Percentiles rank a stretch among this genome's conserved stretches.
Conservation (phyloP, 2,329 filamentous ascomycete species). For the Colletotrichum australisinense region DNA sequence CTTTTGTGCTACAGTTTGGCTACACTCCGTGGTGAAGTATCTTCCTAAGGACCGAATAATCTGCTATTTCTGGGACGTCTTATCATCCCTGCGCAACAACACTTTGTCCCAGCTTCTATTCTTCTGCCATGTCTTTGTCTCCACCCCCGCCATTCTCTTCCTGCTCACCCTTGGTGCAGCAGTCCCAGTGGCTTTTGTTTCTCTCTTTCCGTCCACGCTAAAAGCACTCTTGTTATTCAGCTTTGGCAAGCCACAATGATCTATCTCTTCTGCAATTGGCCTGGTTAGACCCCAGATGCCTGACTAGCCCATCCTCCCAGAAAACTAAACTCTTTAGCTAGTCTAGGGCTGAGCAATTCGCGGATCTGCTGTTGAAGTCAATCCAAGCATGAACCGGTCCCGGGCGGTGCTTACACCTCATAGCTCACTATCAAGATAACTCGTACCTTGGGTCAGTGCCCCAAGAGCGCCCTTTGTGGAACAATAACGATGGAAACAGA, state of each 20-base stretch:
- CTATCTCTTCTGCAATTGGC: constrained; percentile 40
- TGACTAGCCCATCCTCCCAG: constrained; percentile 38
- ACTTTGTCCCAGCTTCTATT: neutral
- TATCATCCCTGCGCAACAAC: neutral
- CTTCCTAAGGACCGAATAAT: no score
- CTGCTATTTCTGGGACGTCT: neutral
- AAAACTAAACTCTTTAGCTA: constrained; percentile 41
- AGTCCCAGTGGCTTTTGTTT: neutral
- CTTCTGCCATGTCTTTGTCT: neutral
- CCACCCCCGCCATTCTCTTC: constrained; percentile 32
- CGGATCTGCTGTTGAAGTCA: constrained; percentile 10
- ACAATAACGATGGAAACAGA: constrained; percentile 7
- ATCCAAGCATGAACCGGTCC: constrained; percentile 1
- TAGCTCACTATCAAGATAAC: constrained; percentile 2
- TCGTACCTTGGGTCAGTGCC: neutral
- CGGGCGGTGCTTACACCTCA: constrained; percentile 5
- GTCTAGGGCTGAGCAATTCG: constrained; percentile 39
- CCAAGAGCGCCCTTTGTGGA: constrained; percentile 3
- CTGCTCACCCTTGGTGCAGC: neutral
- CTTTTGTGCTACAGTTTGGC: neutral
- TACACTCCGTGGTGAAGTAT: neutral
- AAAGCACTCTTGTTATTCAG: constrained; percentile 43
- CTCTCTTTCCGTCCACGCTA: constrained; percentile 14
- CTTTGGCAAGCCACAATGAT: constrained; percentile 48
- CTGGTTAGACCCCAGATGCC: constrained; percentile 25